Conservation (phyloP, 2,329 filamentous ascomycete species). For the Metarhizium rileyi region DNA sequence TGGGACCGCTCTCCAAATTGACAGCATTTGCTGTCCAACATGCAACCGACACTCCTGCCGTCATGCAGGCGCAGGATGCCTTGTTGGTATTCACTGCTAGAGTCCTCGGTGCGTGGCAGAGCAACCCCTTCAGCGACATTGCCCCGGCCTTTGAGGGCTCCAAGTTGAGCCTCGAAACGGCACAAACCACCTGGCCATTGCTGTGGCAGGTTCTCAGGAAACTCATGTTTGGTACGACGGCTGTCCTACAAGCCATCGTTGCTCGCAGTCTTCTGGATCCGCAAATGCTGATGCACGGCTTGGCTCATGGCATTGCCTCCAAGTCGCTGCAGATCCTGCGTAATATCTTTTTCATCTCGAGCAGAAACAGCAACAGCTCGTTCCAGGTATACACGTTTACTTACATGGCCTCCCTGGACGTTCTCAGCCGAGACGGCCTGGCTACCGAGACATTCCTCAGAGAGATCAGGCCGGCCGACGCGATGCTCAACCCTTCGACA, state of each 20-base stretch:
- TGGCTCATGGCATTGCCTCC: conserved; percentile 55
- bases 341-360: conserved; percentile 74
- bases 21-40: conserved; percentile 54
- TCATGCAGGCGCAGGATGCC: conserved; percentile 47
- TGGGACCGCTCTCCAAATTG: conserved; percentile 58
- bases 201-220: conserved; percentile 70
- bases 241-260: conserved; percentile 64
- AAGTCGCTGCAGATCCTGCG: conserved; percentile 66
- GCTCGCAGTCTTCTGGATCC: conserved; percentile 50
- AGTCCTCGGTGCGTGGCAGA: conserved; percentile 62
- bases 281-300: conserved; percentile 29
- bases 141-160: conserved; percentile 57
- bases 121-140: conserved; percentile 62
- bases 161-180: conserved; percentile 54
- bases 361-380: conserved; percentile 57
- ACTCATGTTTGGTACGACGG: conserved; percentile 64
- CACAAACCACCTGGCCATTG: conserved; percentile 55
- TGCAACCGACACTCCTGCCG: conserved; percentile 31
- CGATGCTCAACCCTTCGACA: conserved; percentile 19
- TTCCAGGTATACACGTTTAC: conserved; percentile 83
- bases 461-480: conserved; percentile 40
- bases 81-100: conserved; percentile 57
- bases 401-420: conserved; percentile 73
- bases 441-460: conserved; percentile 58
- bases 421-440: conserved; percentile 60